phyloP scores from a whole-genome alignment of 2,329 filamentous ascomycete genomes.

The Aspergillus carbonarius region DNA sequence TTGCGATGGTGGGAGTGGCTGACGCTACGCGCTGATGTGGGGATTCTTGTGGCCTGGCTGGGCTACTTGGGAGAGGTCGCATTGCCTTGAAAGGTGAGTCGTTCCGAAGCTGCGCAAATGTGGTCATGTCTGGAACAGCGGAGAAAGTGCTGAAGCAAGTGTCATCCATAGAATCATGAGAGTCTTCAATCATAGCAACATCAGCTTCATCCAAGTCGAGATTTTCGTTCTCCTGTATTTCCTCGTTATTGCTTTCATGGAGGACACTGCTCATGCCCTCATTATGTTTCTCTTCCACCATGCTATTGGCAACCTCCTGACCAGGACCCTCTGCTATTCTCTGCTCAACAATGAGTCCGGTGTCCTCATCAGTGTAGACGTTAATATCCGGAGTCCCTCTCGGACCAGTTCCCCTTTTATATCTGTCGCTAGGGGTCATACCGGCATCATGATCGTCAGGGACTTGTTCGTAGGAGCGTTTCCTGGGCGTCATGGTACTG shows the following conservation, averaged over 20 bases:
- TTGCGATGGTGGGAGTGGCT: conserved; percentile 51
- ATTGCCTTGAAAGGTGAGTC: conserved; percentile 59
- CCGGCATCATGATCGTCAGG: conserved; percentile 16
- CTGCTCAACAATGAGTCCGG: conserved; percentile 22
- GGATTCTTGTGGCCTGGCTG: conserved; percentile 26
- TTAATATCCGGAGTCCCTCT: conserved; percentile 24
- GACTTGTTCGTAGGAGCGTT: conserved; percentile 23
- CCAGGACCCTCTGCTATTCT: conserved; percentile 9
- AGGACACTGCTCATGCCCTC: conserved; percentile 46
- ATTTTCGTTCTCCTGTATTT: conserved; percentile 21
- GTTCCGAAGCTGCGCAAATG: conserved; percentile 68
- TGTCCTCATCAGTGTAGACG: conserved; percentile 30
- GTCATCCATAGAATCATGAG: conserved; percentile 41
- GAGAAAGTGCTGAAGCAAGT: conserved; percentile 79
- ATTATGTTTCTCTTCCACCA: conserved; percentile 39
- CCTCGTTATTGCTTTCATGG: conserved; percentile 25
- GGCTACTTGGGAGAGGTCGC: conserved; percentile 44
- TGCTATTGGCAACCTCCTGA: conserved; percentile 34
- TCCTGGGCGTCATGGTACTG: conserved; percentile 20
- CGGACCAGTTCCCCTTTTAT: conserved; percentile 28
- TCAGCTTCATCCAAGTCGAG: conserved; percentile 24
- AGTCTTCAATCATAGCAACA: conserved; percentile 31
- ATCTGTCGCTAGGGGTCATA: conserved; percentile 19
- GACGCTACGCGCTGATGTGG: conserved; percentile 20
- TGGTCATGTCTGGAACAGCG: conserved; percentile 81